Percentiles rank a stretch among this genome's conserved stretches.
phyloP scores from a whole-genome alignment of 345 rosid species.

The Dipteronia sinensis region DNA sequence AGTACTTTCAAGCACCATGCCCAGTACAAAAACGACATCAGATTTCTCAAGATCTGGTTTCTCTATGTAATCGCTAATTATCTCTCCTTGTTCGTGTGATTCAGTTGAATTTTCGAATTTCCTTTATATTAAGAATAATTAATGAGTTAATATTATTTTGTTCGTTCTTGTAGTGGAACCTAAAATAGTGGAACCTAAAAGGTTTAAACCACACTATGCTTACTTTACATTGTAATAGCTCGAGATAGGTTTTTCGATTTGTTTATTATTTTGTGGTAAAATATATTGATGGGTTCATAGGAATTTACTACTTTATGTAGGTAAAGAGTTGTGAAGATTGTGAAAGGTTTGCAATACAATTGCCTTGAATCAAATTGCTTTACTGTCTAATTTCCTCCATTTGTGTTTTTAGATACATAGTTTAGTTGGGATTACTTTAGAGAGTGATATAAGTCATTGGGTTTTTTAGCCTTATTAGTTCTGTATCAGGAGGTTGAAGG shows the following conservation, averaged over 20 bases:
- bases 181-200: neutral
- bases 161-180: neutral
- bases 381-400: neutral
- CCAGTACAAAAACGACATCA: slow-evolving; percentile 66
- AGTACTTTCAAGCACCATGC: slow-evolving; percentile 54
- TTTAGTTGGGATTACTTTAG: neutral
- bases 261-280: neutral
- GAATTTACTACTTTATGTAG: neutral
- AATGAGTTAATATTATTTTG: neutral
- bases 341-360: neutral
- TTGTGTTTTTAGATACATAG: no score
- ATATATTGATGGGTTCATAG: neutral
- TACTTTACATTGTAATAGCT: neutral
- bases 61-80: slow-evolving; percentile 58
- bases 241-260: neutral
- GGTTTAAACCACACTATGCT: neutral
- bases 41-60: slow-evolving; percentile 95
- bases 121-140: no score
- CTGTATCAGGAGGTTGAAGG: neutral
- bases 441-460: neutral
- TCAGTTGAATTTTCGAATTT: neutral
- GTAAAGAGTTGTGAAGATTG: neutral
- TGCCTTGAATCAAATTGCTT: neutral
- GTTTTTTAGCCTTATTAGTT: neutral
- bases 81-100: neutral